Evolutionary conservation across 2,329 filamentous ascomycete genomes (phyloP).

Genomic region (Aspergillus fumigatiaffinis): DNA sequence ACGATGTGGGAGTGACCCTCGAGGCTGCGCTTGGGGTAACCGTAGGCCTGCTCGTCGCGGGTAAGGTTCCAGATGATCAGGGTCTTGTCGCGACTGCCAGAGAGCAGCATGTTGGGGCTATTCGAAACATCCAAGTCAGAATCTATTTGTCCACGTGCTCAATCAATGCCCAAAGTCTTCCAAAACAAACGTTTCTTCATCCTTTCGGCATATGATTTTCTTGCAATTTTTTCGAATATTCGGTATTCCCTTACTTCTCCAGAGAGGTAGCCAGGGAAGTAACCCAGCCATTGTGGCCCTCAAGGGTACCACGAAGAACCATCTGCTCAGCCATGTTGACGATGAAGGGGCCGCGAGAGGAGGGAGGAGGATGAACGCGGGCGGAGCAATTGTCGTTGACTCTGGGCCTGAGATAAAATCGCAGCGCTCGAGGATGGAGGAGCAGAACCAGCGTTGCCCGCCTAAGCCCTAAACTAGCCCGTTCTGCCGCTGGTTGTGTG

Average conservation of each 20-base stretch:
- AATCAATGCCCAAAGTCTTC: slow-evolving; percentile 2
- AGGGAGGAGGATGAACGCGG: slow-evolving; percentile 34
- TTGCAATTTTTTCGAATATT: slow-evolving; percentile 9
- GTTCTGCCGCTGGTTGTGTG: slow-evolving; percentile 21
- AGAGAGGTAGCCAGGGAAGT: slow-evolving; percentile 97
- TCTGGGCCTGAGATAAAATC: slow-evolving; percentile 38
- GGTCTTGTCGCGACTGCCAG: slow-evolving; percentile 94
- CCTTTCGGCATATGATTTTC: slow-evolving; percentile 10
- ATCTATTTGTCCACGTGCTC: slow-evolving; percentile 25
- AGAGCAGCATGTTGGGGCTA: slow-evolving; percentile 99
- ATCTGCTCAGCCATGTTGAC: slow-evolving; percentile 81
- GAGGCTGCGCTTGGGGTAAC: slow-evolving; percentile 98
- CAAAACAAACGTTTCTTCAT: background rate
- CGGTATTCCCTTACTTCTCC: slow-evolving; percentile 73
- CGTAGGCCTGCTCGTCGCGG: slow-evolving; percentile 96
- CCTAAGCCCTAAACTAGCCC: slow-evolving; percentile 38
- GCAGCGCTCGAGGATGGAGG: slow-evolving; percentile 32
- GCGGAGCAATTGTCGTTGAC: slow-evolving; percentile 41
- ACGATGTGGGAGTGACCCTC: slow-evolving; percentile 99
- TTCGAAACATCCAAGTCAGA: slow-evolving; percentile 34
- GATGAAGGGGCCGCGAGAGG: slow-evolving; percentile 37
- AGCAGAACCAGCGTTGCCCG: slow-evolving; percentile 28
- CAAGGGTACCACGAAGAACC: slow-evolving; percentile 93
- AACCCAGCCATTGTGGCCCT: slow-evolving; percentile 99
- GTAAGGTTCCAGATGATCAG: slow-evolving; percentile 99